A percentile compares a stretch with the other conserved stretches of the same genome.
phyloP scores from a whole-genome alignment of 2,329 filamentous ascomycete genomes.

The Phialocephala subalpina region DNA sequence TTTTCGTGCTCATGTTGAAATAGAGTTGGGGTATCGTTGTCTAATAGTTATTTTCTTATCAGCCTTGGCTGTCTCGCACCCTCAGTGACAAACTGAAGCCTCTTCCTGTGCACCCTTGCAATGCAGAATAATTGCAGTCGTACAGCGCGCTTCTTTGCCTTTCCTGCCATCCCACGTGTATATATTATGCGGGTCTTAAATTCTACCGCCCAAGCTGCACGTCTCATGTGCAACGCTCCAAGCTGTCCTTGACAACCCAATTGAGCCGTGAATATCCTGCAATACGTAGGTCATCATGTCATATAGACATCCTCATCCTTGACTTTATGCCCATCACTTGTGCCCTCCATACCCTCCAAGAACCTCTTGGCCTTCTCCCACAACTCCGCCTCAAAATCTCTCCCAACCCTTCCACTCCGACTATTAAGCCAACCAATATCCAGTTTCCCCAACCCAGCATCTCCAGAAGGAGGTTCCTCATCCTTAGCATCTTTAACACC shows the following conservation, averaged over 20 bases:
- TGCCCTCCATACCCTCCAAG: conserved; percentile 51
- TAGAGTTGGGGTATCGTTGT: neutral
- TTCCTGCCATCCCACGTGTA: too few relatives aligned
- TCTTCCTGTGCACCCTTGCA: neutral
- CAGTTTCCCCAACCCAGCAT: conserved; percentile 61
- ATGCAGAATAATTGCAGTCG: neutral
- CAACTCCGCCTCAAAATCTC: conserved; percentile 84
- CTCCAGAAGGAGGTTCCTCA: conserved; percentile 28
- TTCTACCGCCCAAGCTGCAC: neutral
- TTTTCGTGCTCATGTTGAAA: neutral
- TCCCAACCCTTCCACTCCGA: conserved; percentile 80
- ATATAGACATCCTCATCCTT: conserved; percentile 23
- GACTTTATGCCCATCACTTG: conserved; percentile 18
- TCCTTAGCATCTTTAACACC: conserved; percentile 13
- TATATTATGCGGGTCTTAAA: too few relatives aligned
- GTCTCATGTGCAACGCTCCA: neutral
- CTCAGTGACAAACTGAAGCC: neutral
- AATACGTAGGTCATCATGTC: neutral
- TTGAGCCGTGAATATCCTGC: neutral
- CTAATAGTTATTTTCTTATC: conserved; percentile 4
- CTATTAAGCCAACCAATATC: conserved; percentile 93
- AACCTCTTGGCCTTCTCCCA: conserved; percentile 69
- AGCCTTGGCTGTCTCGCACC: neutral
- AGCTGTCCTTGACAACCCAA: neutral
- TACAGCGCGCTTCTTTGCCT: too few relatives aligned